phyloP scores from a whole-genome alignment of 2,329 filamentous ascomycete species.

The Stagonosporopsis tanaceti region DNA sequence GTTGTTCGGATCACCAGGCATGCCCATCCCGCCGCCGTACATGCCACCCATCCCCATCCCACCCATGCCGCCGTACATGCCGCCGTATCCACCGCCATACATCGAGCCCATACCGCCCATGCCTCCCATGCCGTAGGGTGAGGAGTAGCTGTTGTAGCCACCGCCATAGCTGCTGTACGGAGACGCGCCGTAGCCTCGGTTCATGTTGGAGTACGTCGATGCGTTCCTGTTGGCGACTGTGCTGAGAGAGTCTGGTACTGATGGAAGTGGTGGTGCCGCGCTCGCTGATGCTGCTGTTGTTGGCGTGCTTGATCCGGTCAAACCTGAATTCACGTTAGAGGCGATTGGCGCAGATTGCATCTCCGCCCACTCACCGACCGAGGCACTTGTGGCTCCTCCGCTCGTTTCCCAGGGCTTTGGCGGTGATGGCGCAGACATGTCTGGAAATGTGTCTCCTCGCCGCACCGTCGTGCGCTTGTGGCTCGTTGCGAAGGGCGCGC shows the following conservation, averaged over 20 bases:
- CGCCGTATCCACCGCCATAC: conserved; percentile 48
- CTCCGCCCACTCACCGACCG: conserved; percentile 44
- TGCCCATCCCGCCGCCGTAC: conserved; percentile 41
- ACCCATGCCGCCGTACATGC: conserved; percentile 47
- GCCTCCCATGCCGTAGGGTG: conserved; percentile 37
- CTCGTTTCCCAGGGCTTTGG: conserved; percentile 97
- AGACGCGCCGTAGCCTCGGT: conserved; percentile 59
- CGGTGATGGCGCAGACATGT: conserved; percentile 74
- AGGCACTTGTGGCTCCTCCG: conserved; percentile 62
- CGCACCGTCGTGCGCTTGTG: conserved; percentile 30
- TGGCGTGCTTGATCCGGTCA: conserved; percentile 49
- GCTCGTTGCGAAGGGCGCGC: conserved; percentile 22
- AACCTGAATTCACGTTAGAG: conserved; percentile 42
- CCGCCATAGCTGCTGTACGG: conserved; percentile 54
- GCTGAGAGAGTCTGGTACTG: conserved; percentile 79
- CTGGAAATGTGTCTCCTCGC: conserved; percentile 33
- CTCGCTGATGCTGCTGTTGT: conserved; percentile 52
- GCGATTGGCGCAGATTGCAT: conserved; percentile 22
- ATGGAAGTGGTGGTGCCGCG: conserved; percentile 74
- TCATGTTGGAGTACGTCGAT: conserved; percentile 76
- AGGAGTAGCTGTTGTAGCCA: conserved; percentile 61
- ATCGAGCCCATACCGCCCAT: conserved; percentile 21
- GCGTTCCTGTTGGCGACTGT: conserved; percentile 88
- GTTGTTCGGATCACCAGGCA: conserved; percentile 75
- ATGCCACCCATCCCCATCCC: conserved; percentile 48